Evolutionary conservation across 257 asterid species (phyloP), one percentile per base, ranked within the genome.

Genomic region (Craterostigma plantagineum): DNA sequence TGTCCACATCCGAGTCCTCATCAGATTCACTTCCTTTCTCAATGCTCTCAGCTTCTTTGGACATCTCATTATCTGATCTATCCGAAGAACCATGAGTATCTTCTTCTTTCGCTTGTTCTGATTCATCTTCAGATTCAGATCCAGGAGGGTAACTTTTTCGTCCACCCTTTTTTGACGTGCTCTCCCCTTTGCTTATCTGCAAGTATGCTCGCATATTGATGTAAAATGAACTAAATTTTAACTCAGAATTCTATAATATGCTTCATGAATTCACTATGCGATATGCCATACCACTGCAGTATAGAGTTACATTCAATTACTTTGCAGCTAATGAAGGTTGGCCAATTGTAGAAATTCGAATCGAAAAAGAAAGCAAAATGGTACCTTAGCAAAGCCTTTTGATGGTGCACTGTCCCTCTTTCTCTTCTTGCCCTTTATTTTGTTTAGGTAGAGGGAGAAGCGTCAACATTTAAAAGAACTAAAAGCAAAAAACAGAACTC

Each of bases 361-460:
- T 53, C n/a, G n/a, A n/a, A n/a, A 23, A 34, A 10, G n/a, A 42
- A 42, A n/a, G 7, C 46, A 43, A 58, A 16, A n/a, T 11, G 8
- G 42, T 68, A 87, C 98, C 92, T 82, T 82, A 27, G 63, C 17
- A 51, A n/a, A 69, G 50, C 80, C 65, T 73, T 70, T 80, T 17
- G 76, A 60, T 49, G 80, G 59, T 18, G 75, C 45, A 45, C n/a
- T n/a, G n/a, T n/a, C n/a, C n/a, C n/a, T n/a, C n/a, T 70, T 77
- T 48, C 99, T 80, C 72, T 83, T 85, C 56, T 63, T 71, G 11
- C 87, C 92, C 75, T 77, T n/a, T 70, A 46, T 64, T 69, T 52
- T n/a, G n/a, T n/a, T n/a, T n/a, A n/a, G n/a, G n/a, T n/a, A n/a
- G n/a, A n/a, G n/a, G n/a, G n/a, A n/a, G n/a, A n/a, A n/a, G n/a